These are phyloP conservation scores for Tetrapyrgos nigripes DNA, from an alignment of 1,284 basidiomycete species.

Conservation along the genomic window DNA sequence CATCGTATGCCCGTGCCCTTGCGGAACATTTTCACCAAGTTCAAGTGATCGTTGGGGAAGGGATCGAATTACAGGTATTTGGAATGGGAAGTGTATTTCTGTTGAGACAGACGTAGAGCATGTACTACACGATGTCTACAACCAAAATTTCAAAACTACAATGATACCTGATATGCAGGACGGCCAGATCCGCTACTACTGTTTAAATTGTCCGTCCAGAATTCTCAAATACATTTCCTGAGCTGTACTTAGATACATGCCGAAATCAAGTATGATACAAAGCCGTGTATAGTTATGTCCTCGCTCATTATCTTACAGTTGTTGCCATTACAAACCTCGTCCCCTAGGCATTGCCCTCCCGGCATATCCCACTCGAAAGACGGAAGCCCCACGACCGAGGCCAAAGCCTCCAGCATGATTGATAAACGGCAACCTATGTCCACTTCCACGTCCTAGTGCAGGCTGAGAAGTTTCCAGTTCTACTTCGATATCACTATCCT, in stretches of 20 bases:
- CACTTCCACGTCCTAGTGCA: background rate
- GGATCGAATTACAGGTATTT: no score
- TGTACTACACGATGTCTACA: no score
- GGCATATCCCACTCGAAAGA: conserved; percentile 42
- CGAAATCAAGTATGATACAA: no score
- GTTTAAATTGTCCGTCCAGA: no score
- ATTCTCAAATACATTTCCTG: no score
- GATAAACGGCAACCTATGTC: background rate
- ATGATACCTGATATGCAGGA: no score
- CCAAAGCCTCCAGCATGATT: background rate
- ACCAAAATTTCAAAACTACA: no score
- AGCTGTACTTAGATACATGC: no score
- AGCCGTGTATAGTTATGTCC: background rate
- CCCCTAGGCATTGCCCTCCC: conserved; percentile 35
- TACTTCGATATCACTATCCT: conserved; percentile 29
- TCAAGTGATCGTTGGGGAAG: conserved; percentile 39
- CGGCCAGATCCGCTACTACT: no score
- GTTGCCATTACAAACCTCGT: conserved; percentile 9
- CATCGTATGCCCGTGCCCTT: conserved; percentile 53
- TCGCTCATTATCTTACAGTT: conserved; percentile 9
- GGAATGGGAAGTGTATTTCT: no score
- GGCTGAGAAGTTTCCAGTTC: conserved; percentile 9
- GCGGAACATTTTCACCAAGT: conserved; percentile 52
- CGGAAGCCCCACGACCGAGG: conserved; percentile 23
- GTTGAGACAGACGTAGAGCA: no score